Evolutionary conservation across 2,329 filamentous ascomycete species (phyloP).

Genomic region (Penicillium sp.): DNA sequence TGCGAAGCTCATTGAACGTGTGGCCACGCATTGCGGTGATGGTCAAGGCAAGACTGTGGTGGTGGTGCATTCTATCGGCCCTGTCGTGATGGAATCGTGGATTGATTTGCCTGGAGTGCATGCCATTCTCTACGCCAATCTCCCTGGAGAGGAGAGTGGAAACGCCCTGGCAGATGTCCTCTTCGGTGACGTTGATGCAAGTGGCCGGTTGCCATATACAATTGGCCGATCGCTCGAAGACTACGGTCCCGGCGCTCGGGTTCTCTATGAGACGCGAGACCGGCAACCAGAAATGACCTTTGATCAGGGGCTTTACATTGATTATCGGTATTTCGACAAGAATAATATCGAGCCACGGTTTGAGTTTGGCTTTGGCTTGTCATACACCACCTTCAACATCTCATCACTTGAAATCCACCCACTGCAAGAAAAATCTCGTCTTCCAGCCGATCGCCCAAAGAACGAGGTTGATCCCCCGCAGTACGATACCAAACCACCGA

Average conservation of each 20-base stretch:
- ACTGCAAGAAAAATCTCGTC: conserved; percentile 53
- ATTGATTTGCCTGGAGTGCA: conserved; percentile 76
- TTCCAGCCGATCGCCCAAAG: conserved; percentile 49
- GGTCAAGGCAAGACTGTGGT: conserved; percentile 72
- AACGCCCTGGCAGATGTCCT: conserved; percentile 78
- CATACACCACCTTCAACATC: conserved; percentile 75
- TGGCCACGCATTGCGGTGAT: conserved; percentile 66
- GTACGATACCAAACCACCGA: conserved; percentile 61
- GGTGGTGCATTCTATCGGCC: conserved; percentile 82
- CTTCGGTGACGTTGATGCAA: conserved; percentile 76
- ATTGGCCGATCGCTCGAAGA: conserved; percentile 74
- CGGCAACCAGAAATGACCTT: conserved; percentile 81
- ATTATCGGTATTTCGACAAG: conserved; percentile 89
- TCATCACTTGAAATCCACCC: conserved; percentile 55
- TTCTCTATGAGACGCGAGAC: conserved; percentile 71
- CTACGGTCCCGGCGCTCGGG: conserved; percentile 72
- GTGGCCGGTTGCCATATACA: conserved; percentile 85
- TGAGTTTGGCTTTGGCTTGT: conserved; percentile 84
- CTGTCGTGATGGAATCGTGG: conserved; percentile 79
- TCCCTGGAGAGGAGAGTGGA: conserved; percentile 86
- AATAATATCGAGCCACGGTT: conserved; percentile 73
- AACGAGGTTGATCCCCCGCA: conserved; percentile 54
- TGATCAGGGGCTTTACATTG: conserved; percentile 79
- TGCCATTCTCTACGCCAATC: conserved; percentile 77
- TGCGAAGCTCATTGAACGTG: conserved; percentile 72